Base-by-base conservation (phyloP, 2,329 filamentous ascomycete genomes). In the Sphaceloma murrayae region DNA sequence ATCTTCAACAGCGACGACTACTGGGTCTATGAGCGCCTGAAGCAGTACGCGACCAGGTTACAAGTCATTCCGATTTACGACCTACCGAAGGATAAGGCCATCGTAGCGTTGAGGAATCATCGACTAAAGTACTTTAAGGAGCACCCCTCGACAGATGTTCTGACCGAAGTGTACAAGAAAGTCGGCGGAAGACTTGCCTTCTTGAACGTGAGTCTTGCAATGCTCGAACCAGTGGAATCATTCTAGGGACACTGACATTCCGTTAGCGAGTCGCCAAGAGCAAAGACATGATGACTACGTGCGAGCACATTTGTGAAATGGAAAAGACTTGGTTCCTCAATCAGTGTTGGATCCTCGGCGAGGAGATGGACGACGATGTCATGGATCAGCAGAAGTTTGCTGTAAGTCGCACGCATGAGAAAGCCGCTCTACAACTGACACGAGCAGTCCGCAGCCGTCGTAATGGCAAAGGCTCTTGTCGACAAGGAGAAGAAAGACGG, bases 371-470 rank as follows among this genome's bases (percentile, higher is more conserved):
- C 54, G 91, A 96, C 63, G 91, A 98, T 59, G 91, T 95, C 53
- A 96, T 96, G 81, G 86, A 95, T 58, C 85, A 95, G 62, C 87
- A 96, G 60, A 95, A 96, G 62, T 95, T 86, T 70, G 85, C 88
- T 34, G 82, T 86, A 69, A 65, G 80, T 75, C 22, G 29, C 6
- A 2, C 9, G 19, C 8, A 16, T 5, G n/a, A 4, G 22, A 4
- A 10, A 7, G 5, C 5, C 14, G n/a, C 10, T 8, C 18, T 29
- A n/a, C 24, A 43, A 24, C 40, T 22, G 7, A 14, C 34, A 40
- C 45, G 7, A 32, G 8, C 49, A 86, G 76, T 85, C 87, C 9
- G 88, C 86, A 9, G 87, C 91, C 27, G 94, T 96, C 83, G 84
- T 94, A 16, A 74, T 98, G 2, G 91, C 89, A 14, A 82, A 83